Evolutionary conservation across 257 asterid species (phyloP).

Genomic region (Primulina tabacum): DNA sequence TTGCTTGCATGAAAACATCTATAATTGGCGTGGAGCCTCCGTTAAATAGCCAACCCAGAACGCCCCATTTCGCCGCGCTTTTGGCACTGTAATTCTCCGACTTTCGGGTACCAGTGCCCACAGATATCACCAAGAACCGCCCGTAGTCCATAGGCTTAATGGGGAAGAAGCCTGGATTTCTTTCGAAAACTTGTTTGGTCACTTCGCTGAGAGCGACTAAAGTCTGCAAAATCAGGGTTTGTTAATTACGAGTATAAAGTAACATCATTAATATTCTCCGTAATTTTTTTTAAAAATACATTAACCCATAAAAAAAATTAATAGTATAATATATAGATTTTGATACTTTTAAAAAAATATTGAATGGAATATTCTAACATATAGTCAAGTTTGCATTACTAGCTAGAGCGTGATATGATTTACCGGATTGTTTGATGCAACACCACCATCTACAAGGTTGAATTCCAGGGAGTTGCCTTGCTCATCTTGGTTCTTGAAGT

Average conservation of each 20-base stretch:
- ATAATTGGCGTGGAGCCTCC: slow-evolving; percentile 38
- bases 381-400: too few species aligned
- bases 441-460: slow-evolving; percentile 55
- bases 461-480: slow-evolving; percentile 29
- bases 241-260: too few species aligned
- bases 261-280: too few species aligned
- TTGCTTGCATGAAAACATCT: slow-evolving; percentile 38
- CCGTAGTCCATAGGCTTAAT: slow-evolving; percentile 30
- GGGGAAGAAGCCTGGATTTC: slow-evolving; percentile 28
- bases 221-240: slow-evolving; percentile 31
- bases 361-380: too few species aligned
- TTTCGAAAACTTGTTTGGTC: slow-evolving; percentile 29
- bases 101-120: slow-evolving; percentile 47
- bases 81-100: slow-evolving; percentile 29
- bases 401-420: neutral
- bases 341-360: too few species aligned
- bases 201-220: slow-evolving; percentile 42
- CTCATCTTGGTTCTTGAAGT: slow-evolving; percentile 29
- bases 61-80: slow-evolving; percentile 39
- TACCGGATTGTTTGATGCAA: slow-evolving; percentile 69
- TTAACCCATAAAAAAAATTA: too few species aligned
- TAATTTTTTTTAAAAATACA: too few species aligned
- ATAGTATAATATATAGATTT: too few species aligned
- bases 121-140: slow-evolving; percentile 38
- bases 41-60: slow-evolving; percentile 35